These are phyloP conservation scores for Colletotrichum tropicicola DNA, from an alignment of 2,329 filamentous ascomycete species.

Conservation along the genomic window DNA sequence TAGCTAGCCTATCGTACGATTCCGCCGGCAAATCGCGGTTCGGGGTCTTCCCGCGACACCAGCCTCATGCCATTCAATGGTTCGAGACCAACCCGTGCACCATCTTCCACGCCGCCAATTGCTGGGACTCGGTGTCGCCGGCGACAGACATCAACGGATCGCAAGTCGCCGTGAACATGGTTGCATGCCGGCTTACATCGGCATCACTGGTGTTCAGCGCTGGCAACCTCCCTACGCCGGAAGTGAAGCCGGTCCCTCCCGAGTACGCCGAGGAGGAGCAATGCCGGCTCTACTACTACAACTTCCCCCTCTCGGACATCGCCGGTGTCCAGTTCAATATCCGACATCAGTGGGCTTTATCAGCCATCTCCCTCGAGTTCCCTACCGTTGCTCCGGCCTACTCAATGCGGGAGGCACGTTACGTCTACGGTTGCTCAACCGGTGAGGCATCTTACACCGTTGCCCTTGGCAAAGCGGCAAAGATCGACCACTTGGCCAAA, in stretches of 20 bases:
- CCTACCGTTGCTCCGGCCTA: conserved; percentile 64
- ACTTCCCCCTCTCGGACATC: conserved; percentile 56
- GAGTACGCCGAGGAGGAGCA: conserved; percentile 67
- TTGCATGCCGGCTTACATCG: conserved; percentile 74
- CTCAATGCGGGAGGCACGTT: conserved; percentile 66
- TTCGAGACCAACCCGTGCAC: conserved; percentile 74
- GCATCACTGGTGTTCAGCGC: conserved; percentile 71
- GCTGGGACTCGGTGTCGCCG: conserved; percentile 63
- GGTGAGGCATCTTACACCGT: conserved; percentile 64
- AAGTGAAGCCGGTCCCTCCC: conserved; percentile 37
- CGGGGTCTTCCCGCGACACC: conserved; percentile 71
- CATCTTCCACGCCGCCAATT: conserved; percentile 78
- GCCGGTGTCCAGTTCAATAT: conserved; percentile 47
- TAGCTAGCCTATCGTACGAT: conserved; percentile 68
- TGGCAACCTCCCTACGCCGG: conserved; percentile 67
- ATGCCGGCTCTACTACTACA: conserved; percentile 76
- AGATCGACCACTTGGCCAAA: conserved; percentile 73
- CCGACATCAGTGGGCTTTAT: conserved; percentile 70
- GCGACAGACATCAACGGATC: conserved; percentile 15
- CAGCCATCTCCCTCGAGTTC: conserved; percentile 74
- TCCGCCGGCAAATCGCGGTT: conserved; percentile 66
- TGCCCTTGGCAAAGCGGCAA: conserved; percentile 70
- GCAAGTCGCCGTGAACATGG: conserved; percentile 62
- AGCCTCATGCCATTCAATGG: conserved; percentile 68
- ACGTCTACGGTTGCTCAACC: conserved; percentile 74